Conservation (phyloP, 305 asterid species). For the Vinca major region DNA sequence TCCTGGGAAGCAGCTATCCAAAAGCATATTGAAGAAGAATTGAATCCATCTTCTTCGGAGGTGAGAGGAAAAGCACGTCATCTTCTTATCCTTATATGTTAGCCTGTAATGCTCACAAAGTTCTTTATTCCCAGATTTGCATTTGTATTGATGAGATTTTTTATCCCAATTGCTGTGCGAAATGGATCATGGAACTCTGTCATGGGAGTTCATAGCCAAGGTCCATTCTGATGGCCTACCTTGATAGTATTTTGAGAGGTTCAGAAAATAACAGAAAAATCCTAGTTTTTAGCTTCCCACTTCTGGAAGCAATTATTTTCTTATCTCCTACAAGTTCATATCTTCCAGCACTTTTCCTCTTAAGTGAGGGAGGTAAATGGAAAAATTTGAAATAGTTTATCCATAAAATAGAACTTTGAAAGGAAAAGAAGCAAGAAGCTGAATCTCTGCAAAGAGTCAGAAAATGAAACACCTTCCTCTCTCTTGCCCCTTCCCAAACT, state of each 20-base stretch:
- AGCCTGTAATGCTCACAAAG: background rate
- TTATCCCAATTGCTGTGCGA: background rate
- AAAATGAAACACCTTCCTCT: background rate
- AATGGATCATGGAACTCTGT: background rate
- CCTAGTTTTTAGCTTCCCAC: background rate
- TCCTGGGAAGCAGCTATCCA: slow-evolving; percentile 98
- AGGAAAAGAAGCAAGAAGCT: background rate
- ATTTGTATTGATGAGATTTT: too few relatives aligned
- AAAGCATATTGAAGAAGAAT: slow-evolving; percentile 82
- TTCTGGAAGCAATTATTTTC: background rate
- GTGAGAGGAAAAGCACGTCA: slow-evolving; percentile 27
- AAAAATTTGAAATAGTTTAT: background rate
- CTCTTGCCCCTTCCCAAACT: background rate
- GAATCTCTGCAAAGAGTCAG: background rate
- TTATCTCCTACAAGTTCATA: background rate
- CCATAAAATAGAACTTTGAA: background rate
- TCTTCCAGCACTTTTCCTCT: background rate
- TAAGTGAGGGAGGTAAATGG: background rate
- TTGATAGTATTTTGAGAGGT: background rate
- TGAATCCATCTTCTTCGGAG: slow-evolving; percentile 76
- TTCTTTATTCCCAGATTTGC: background rate
- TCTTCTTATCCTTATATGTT: background rate
- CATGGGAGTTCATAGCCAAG: background rate
- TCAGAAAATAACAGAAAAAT: background rate
- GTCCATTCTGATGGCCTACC: background rate